Base-by-base conservation (phyloP, 805 yeast species). In the Barnettozyma sucrosica region DNA sequence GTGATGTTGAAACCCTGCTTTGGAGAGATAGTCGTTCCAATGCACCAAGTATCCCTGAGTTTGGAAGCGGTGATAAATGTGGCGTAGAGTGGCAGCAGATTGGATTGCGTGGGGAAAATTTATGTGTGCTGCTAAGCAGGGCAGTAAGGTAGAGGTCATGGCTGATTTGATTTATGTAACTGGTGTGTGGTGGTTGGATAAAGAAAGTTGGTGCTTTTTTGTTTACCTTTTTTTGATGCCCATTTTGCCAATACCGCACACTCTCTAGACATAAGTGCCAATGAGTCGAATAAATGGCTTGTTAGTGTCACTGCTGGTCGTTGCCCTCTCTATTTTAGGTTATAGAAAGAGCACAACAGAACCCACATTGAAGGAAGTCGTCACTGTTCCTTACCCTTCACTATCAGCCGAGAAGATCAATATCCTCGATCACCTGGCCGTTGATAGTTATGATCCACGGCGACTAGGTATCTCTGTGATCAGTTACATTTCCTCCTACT, bases 1-100 rank as follows among this genome's bases (percentile, higher is more conserved):
- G 38, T 50, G 51, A 30, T 53, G 56, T 11, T 39, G 34, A 32
- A 24, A 53, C 5, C 56, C 56, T 4, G 51, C 48, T 14, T 47
- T 42, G 4, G 51, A 41, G n/a, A 36, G 34, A 28, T 51, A 49
- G 43, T 53, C 56, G 10, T 37, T 47, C 52, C 54, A 53, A 24
- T 47, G 42, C 2, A 51, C 43, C 14, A 53, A 14, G 3, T 46
- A 39, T 6, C 54, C 55, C 8, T 51, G 21, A 11, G 19, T 18
- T 11, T 33, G 13, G 34, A 53, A 48, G 7, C 41, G 41, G 1
- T 51, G 46, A 13, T 51, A 47, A 3, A 53, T 25, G 30, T 46
- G 42, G 10, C 49, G 40, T 2, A 49, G 39, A 11, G 45, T 43
- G 6, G 43, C 6, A 2, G 37, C 8, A 1, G 51, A 43, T 2